These are phyloP conservation scores for Symbiodinium pilosum DNA, from an alignment of 73 alveolate genomes.

Conservation along the genomic window DNA sequence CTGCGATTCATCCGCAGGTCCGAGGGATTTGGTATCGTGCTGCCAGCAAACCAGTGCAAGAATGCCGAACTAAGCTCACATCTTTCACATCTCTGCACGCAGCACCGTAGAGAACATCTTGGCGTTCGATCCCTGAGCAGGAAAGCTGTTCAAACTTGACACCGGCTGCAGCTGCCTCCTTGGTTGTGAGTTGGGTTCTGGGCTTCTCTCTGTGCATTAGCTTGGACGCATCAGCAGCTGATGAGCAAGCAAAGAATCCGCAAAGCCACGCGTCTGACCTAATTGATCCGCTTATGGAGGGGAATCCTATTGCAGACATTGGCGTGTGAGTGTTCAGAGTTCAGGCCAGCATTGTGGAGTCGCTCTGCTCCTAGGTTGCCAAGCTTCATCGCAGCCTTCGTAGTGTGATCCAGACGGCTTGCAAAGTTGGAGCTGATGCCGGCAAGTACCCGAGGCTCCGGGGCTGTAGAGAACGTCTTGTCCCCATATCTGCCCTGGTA, in stretches of 20 bases:
- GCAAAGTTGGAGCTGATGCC: slow-evolving; percentile 57
- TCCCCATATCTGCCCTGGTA: too few species aligned
- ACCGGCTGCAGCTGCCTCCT: not conserved
- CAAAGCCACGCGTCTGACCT: too few species aligned
- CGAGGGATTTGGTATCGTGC: not conserved
- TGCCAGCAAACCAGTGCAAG: not conserved
- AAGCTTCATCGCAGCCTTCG: not conserved
- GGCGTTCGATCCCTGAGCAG: too few species aligned
- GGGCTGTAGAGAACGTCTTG: too few species aligned
- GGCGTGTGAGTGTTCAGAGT: too few species aligned
- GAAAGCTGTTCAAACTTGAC: not conserved
- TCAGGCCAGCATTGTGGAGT: too few species aligned
- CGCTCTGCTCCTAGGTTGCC: not conserved
- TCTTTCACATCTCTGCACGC: too few species aligned
- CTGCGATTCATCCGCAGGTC: slow-evolving; percentile 62
- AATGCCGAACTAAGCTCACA: not conserved
- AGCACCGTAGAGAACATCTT: too few species aligned
- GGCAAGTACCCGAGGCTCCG: slow-evolving; percentile 50
- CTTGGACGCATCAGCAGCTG: too few species aligned
- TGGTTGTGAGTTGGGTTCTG: not conserved
- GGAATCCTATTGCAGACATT: too few species aligned
- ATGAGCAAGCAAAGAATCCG: too few species aligned
- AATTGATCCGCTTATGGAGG: too few species aligned
- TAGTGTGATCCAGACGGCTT: slow-evolving; percentile 23
- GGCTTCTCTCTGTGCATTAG: not conserved